phyloP scores from a whole-genome alignment of 179 eudicot genomes.

The Nepenthes alata region DNA sequence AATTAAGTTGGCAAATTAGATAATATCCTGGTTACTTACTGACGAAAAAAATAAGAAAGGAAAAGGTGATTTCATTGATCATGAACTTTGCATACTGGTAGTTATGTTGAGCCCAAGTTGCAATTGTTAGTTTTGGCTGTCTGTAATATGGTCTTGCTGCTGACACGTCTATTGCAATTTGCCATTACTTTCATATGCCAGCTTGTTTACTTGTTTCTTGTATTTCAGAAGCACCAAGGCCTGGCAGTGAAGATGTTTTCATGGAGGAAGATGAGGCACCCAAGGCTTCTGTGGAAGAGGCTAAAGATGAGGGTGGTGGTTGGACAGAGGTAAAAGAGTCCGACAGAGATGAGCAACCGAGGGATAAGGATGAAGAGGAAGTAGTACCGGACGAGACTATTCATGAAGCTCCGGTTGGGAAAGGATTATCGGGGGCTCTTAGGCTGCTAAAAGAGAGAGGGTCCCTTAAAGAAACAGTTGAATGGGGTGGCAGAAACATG shows the following conservation, averaged over 20 bases:
- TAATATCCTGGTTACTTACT: too few species aligned
- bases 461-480: conserved; percentile 69
- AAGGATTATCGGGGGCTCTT: conserved; percentile 69
- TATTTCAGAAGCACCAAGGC: conserved; percentile 55
- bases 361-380: conserved; percentile 32
- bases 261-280: conserved; percentile 90
- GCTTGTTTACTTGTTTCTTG: neutral
- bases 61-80: too few species aligned
- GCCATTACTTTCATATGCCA: too few species aligned
- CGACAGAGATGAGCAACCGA: conserved; percentile 24
- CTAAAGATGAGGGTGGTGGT: conserved; percentile 37
- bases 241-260: conserved; percentile 71
- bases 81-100: too few species aligned
- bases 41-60: too few species aligned
- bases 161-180: too few species aligned
- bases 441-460: conserved; percentile 70
- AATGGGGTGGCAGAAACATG: conserved; percentile 98
- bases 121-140: too few species aligned
- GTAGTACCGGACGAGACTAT: conserved; percentile 49
- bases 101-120: too few species aligned
- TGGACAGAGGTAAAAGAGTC: conserved; percentile 49
- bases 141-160: too few species aligned
- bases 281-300: conserved; percentile 30
- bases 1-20: too few species aligned
- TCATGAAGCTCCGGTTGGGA: conserved; percentile 78